phyloP scores from a whole-genome alignment of 257 asterid genomes.

The Fraxinus quadrangulata region DNA sequence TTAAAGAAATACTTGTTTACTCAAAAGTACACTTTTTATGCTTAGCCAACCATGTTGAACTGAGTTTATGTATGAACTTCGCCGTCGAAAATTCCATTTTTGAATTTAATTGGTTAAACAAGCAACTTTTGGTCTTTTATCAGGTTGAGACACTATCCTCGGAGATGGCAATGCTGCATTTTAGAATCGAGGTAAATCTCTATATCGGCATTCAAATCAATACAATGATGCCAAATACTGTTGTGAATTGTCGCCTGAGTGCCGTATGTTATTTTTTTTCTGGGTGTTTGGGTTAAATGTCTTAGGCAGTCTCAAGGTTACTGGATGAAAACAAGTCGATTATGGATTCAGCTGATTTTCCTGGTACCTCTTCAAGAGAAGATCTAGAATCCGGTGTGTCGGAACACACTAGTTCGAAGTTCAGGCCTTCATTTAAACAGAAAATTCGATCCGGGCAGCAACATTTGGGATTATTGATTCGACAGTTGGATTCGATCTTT shows the following conservation, averaged over 20 bases:
- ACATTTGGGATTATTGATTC: constrained; percentile 76
- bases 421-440: constrained; percentile 55
- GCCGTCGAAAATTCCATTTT: not conserved
- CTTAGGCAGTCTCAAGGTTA: constrained; percentile 71
- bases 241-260: not conserved
- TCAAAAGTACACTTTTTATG: not conserved
- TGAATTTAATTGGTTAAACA: constrained; percentile 19
- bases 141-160: constrained; percentile 94
- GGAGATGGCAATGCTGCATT: constrained; percentile 76
- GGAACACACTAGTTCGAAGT: constrained; percentile 50
- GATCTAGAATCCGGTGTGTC: constrained; percentile 56
- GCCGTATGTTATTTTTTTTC: constrained; percentile 5
- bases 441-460: constrained; percentile 69
- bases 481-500: constrained; percentile 75
- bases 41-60: not conserved
- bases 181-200: constrained; percentile 71
- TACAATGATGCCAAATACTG: constrained; percentile 13
- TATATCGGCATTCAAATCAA: constrained; percentile 6
- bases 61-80: constrained; percentile 4
- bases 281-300: constrained; percentile 22
- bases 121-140: constrained; percentile 18
- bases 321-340: constrained; percentile 55
- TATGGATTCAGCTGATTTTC: constrained; percentile 41
- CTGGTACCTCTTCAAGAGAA: constrained; percentile 55
- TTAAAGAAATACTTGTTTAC: not conserved